Conservation (phyloP, 495 filamentous ascomycete genomes). For the Cairneyella variabilis region DNA sequence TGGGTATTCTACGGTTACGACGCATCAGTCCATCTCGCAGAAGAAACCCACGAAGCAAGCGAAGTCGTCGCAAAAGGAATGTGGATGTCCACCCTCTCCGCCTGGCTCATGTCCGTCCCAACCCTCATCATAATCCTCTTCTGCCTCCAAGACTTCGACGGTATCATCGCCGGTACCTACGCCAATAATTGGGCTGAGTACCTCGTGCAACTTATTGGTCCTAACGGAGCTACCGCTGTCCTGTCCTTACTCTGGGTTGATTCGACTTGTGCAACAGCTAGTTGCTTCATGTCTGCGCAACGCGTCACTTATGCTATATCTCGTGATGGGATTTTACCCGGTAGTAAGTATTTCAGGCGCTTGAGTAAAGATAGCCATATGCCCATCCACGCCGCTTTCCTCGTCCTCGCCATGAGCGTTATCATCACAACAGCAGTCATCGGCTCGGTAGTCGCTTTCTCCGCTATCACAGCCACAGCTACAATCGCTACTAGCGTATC, state of each 20-base stretch:
- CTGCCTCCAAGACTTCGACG: slow-evolving; percentile 32
- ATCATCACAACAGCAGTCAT: slow-evolving; percentile 30
- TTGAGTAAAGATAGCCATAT: slow-evolving; percentile 25
- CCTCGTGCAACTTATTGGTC: slow-evolving; percentile 30
- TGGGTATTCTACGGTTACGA: slow-evolving; percentile 39
- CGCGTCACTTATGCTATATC: slow-evolving; percentile 34
- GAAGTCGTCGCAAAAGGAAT: slow-evolving; percentile 32
- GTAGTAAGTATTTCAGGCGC: slow-evolving; percentile 23
- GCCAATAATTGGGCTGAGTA: slow-evolving; percentile 36
- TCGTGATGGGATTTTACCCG: slow-evolving; percentile 30
- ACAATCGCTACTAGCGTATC: slow-evolving; percentile 32
- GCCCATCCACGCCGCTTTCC: slow-evolving; percentile 30
- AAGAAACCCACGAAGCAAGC: slow-evolving; percentile 45
- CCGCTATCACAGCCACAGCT: slow-evolving; percentile 30
- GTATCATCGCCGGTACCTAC: slow-evolving; percentile 24
- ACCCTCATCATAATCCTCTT: slow-evolving; percentile 29
- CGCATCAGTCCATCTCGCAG: slow-evolving; percentile 43
- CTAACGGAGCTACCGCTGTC: slow-evolving; percentile 27
- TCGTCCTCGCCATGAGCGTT: slow-evolving; percentile 26
- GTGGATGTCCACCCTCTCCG: slow-evolving; percentile 31
- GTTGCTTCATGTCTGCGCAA: slow-evolving; percentile 33
- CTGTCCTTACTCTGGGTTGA: slow-evolving; percentile 30
- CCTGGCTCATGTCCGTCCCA: slow-evolving; percentile 31
- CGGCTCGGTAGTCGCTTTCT: slow-evolving; percentile 31
- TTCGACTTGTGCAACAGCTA: slow-evolving; percentile 28